These are phyloP conservation scores for Speleostelium caveatum DNA, from an alignment of 78 protist species.

Conservation along the genomic window DNA sequence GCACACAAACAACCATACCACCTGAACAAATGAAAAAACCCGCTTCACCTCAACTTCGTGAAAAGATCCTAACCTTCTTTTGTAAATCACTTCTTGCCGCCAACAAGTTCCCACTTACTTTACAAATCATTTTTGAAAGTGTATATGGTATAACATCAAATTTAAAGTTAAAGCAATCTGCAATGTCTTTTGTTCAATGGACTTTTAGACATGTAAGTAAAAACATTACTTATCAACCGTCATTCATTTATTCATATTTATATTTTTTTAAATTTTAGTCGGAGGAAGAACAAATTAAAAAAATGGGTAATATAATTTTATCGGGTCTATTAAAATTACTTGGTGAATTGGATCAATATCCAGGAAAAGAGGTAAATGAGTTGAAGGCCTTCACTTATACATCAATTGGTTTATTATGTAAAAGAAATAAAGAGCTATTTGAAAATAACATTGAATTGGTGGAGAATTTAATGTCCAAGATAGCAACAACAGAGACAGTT, in stretches of 20 bases:
- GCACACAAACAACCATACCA: not conserved
- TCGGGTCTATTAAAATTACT: constrained; percentile 53
- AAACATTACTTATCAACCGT: too few species aligned
- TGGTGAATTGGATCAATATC: constrained; percentile 2
- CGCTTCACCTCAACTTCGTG: not conserved
- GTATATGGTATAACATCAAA: constrained; percentile 36
- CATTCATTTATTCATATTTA: too few species aligned
- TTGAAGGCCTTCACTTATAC: constrained; percentile 50
- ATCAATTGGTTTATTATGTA: constrained; percentile 41
- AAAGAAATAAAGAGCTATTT: constrained; percentile 25
- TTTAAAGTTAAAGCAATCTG: constrained; percentile 42
- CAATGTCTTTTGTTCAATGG: constrained; percentile 77
- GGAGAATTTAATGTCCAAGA: constrained; percentile 10
- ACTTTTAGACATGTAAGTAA: constrained; percentile 53
- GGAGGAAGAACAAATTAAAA: not conserved
- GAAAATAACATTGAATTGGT: constrained; percentile 10
- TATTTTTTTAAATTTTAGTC: too few species aligned
- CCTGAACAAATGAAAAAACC: constrained; percentile 4
- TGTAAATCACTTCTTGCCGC: constrained; percentile 44
- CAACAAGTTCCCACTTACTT: constrained; percentile 54
- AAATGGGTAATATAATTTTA: constrained; percentile 26
- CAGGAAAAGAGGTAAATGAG: constrained; percentile 43
- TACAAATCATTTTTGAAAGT: constrained; percentile 70
- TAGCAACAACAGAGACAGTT: constrained; percentile 25
- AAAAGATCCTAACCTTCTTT: constrained; percentile 38